Conservation (phyloP, 2,329 filamentous ascomycete species). For the Macrophomina pseudophaseolina region DNA sequence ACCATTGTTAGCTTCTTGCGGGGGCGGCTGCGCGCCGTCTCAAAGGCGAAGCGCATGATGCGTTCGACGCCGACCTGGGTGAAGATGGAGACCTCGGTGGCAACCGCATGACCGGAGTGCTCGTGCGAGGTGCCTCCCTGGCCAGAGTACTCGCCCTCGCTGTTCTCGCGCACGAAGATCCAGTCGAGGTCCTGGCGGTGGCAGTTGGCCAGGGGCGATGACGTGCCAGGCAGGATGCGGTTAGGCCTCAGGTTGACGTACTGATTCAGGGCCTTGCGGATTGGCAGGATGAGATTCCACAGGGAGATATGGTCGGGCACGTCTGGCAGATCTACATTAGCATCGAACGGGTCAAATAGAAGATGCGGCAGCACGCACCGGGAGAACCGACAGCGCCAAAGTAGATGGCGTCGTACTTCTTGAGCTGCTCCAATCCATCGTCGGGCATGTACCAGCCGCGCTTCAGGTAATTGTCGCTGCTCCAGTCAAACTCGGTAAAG, state of each 20-base stretch:
- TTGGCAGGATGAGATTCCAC: slow-evolving; percentile 70
- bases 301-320: slow-evolving; percentile 71
- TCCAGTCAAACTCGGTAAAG: slow-evolving; percentile 59
- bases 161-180: slow-evolving; percentile 56
- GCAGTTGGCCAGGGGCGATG: slow-evolving; percentile 47
- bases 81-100: slow-evolving; percentile 55
- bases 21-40: slow-evolving; percentile 50
- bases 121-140: slow-evolving; percentile 53
- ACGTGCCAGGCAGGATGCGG: slow-evolving; percentile 49
- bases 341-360: not conserved
- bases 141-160: slow-evolving; percentile 55
- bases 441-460: slow-evolving; percentile 60
- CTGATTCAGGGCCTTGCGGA: slow-evolving; percentile 70
- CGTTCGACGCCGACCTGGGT: slow-evolving; percentile 52
- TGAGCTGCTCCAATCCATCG: slow-evolving; percentile 56
- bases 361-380: slow-evolving; percentile 37
- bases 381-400: slow-evolving; percentile 66
- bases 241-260: slow-evolving; percentile 69
- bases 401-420: slow-evolving; percentile 60
- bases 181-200: slow-evolving; percentile 50
- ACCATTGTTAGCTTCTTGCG: slow-evolving; percentile 56
- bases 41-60: slow-evolving; percentile 56
- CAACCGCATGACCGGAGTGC: slow-evolving; percentile 46
- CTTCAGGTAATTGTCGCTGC: slow-evolving; percentile 54
- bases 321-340: slow-evolving; percentile 42